Conservation (phyloP, 2,329 filamentous ascomycete genomes). For the Aspergillus aculeatus region DNA sequence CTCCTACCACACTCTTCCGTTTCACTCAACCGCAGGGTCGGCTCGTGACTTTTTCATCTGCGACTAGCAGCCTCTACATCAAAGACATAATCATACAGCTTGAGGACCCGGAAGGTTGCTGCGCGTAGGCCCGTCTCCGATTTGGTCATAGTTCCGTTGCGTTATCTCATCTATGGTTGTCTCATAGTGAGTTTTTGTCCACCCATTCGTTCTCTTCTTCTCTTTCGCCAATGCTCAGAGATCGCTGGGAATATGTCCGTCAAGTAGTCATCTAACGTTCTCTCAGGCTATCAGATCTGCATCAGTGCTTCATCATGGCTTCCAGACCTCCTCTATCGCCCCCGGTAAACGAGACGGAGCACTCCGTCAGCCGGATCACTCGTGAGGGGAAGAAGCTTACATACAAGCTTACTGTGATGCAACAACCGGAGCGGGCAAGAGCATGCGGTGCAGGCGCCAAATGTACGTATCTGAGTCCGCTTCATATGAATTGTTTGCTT, state of each 20-base stretch:
- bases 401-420: slow-evolving; percentile 81
- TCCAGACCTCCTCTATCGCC: slow-evolving; percentile 39
- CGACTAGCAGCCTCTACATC: neutral
- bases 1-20: neutral
- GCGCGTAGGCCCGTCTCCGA: neutral
- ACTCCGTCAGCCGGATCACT: slow-evolving; percentile 59
- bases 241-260: neutral
- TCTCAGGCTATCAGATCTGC: neutral
- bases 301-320: slow-evolving; percentile 39
- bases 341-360: slow-evolving; percentile 55
- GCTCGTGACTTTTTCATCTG: neutral
- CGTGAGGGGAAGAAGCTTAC: slow-evolving; percentile 73
- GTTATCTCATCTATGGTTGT: neutral
- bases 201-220: neutral
- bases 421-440: slow-evolving; percentile 90
- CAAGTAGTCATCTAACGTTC: neutral
- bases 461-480: slow-evolving; percentile 58
- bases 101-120: neutral
- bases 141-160: neutral
- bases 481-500: neutral
- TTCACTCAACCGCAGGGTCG: slow-evolving; percentile 1
- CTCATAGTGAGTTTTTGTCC: neutral
- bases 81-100: neutral
- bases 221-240: neutral
- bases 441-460: slow-evolving; percentile 95